Evolutionary conservation across 2,329 filamentous ascomycete genomes (phyloP).

Genomic region (Apiospora saccharicola): DNA sequence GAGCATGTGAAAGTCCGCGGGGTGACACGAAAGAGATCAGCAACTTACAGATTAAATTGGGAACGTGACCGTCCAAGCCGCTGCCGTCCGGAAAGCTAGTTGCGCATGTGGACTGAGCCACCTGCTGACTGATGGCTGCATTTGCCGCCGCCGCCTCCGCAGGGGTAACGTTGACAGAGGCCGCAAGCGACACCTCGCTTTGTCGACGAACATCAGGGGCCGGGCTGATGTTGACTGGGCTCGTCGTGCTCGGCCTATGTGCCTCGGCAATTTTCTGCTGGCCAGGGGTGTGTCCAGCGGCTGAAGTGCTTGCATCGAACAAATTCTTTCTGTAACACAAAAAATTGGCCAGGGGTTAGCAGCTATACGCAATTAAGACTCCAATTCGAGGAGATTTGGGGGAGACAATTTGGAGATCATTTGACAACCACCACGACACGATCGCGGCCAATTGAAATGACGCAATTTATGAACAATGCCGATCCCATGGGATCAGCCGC

Average conservation of each 20-base stretch:
- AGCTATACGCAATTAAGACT: slow-evolving; percentile 25
- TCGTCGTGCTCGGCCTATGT: slow-evolving; percentile 42
- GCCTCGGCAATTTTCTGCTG: slow-evolving; percentile 52
- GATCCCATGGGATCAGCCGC: slow-evolving; percentile 12
- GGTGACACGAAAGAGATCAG: slow-evolving; percentile 26
- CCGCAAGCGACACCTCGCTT: slow-evolving; percentile 35
- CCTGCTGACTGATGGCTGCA: slow-evolving; percentile 27
- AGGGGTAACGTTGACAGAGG: slow-evolving; percentile 33
- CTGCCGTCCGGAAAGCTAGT: slow-evolving; percentile 31
- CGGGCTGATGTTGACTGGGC: slow-evolving; percentile 46
- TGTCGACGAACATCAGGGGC: slow-evolving; percentile 35
- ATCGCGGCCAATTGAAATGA: slow-evolving; percentile 14
- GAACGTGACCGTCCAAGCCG: slow-evolving; percentile 51
- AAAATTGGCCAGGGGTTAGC: slow-evolving; percentile 36
- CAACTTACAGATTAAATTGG: slow-evolving; percentile 58
- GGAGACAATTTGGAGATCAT: slow-evolving; percentile 17
- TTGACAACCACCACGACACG: neutral
- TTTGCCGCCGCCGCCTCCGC: slow-evolving; percentile 39
- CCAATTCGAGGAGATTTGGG: slow-evolving; percentile 2
- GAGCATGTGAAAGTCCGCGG: slow-evolving; percentile 38
- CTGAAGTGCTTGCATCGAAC: slow-evolving; percentile 38
- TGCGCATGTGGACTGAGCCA: slow-evolving; percentile 27
- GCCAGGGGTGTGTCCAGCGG: slow-evolving; percentile 33
- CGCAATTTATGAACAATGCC: slow-evolving; percentile 4
- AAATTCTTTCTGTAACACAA: slow-evolving; percentile 40